phyloP scores from a whole-genome alignment of 768 basidiomycete genomes.

The Piloderma croceum region DNA sequence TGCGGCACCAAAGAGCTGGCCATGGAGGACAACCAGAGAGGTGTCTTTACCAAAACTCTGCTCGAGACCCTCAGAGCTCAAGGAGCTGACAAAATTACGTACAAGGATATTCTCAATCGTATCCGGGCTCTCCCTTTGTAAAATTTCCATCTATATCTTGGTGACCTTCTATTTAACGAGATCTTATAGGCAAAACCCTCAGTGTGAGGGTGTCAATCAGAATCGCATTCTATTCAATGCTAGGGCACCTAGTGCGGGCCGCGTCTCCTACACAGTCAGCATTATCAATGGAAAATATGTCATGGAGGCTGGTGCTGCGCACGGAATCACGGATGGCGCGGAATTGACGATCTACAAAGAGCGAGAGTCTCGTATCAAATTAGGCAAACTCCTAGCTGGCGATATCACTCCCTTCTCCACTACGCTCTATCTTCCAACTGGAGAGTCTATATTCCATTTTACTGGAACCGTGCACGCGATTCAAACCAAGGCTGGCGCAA shows the following conservation, averaged over 20 bases:
- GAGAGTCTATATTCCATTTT: too few relatives aligned
- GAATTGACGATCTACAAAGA: constrained; percentile 11
- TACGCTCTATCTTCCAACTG: too few relatives aligned
- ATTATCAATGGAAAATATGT: constrained; percentile 3
- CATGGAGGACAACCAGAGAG: constrained; percentile 22
- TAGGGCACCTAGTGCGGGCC: too few relatives aligned
- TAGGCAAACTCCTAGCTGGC: too few relatives aligned
- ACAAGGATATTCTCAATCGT: constrained; percentile 28
- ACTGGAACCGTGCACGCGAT: too few relatives aligned
- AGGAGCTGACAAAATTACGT: constrained; percentile 24
- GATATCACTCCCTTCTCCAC: too few relatives aligned
- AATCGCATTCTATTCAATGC: constrained; percentile 28
- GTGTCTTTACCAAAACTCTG: constrained; percentile 29
- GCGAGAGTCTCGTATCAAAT: too few relatives aligned
- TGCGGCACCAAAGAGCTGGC: constrained; percentile 33
- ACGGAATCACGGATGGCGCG: constrained; percentile 11
- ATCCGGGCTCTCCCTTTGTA: constrained; percentile 27
- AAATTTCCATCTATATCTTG: constrained; percentile 3
- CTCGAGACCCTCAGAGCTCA: constrained; percentile 19
- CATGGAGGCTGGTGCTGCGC: constrained; percentile 12
- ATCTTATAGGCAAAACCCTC: constrained; percentile 28
- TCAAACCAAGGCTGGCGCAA: background rate
- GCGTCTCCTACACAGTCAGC: too few relatives aligned
- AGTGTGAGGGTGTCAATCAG: constrained; percentile 30
- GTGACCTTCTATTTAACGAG: too few relatives aligned